A percentile compares a stretch with the other conserved stretches of the same genome.
phyloP scores from a whole-genome alignment of 495 filamentous ascomycete species.

The Penicillium coprophilum region DNA sequence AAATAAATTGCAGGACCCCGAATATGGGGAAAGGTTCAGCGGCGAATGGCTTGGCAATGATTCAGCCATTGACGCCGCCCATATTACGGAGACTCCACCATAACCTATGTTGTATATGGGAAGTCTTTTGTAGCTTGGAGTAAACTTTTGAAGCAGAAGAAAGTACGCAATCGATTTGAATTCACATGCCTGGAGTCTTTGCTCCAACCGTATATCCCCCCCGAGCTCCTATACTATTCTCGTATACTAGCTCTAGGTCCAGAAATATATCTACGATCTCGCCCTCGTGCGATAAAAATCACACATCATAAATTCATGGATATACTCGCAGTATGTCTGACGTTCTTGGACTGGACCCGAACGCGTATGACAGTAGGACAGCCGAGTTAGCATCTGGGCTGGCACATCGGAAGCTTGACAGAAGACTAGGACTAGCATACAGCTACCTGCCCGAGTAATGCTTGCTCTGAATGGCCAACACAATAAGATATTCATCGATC shows the following conservation, averaged over 20 bases:
- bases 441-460: not conserved
- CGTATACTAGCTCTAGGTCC: not conserved
- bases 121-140: not conserved
- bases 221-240: not conserved
- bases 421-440: not conserved
- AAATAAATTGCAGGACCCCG: slow-evolving; percentile 20
- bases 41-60: slow-evolving; percentile 37
- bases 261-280: not conserved
- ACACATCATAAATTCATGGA: not conserved
- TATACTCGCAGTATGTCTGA: not conserved
- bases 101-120: not conserved
- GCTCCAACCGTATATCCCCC: not conserved
- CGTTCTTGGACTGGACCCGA: not conserved
- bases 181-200: slow-evolving; percentile 7
- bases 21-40: slow-evolving; percentile 43
- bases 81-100: slow-evolving; percentile 17
- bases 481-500: not conserved
- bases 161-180: slow-evolving; percentile 5
- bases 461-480: not conserved
- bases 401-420: slow-evolving; percentile 4
- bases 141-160: not conserved
- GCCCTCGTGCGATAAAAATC: not conserved
- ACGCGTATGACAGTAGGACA: slow-evolving; percentile 13
- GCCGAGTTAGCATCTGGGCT: slow-evolving; percentile 11
- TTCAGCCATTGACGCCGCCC: slow-evolving; percentile 19